These are phyloP conservation scores for Plasmodium vivax DNA, from an alignment of 169 alveolate species.

Conservation along the genomic window DNA sequence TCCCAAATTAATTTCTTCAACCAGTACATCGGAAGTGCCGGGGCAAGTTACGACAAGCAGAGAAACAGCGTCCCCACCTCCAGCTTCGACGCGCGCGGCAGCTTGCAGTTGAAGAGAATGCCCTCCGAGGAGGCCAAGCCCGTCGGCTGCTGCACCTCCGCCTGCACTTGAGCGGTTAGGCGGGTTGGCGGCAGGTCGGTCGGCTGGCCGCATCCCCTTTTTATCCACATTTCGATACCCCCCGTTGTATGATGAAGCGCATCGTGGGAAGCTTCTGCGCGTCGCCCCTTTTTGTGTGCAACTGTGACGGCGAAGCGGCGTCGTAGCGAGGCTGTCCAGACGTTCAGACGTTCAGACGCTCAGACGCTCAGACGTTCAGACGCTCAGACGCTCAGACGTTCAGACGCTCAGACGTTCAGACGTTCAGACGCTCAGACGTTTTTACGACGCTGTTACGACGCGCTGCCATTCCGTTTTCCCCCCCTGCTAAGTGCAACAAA, in stretches of 20 bases:
- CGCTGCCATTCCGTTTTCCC: neutral
- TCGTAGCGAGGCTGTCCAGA: neutral
- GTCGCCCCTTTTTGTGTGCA: neutral
- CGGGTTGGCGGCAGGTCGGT: neutral
- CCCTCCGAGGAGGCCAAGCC: constrained; percentile 74
- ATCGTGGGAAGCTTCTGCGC: neutral
- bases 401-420: too few relatives aligned
- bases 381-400: too few relatives aligned
- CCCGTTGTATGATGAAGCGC: neutral
- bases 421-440: too few relatives aligned
- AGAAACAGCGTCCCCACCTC: constrained; percentile 43
- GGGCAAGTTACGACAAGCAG: constrained; percentile 16
- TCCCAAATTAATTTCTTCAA: constrained; percentile 48
- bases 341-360: too few relatives aligned
- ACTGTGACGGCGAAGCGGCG: neutral
- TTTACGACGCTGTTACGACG: neutral
- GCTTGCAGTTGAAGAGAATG: constrained; percentile 58
- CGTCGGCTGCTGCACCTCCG: constrained; percentile 57
- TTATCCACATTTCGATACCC: neutral
- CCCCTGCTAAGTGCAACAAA: neutral
- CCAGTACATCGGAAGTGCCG: constrained; percentile 28
- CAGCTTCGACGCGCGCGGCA: constrained; percentile 32
- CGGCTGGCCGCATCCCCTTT: neutral
- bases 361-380: too few relatives aligned
- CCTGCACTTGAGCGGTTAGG: constrained; percentile 20